Evolutionary conservation across 208 protist species (phyloP), one percentile per base, ranked within the genome.

Genomic region (Trypanosomatidae sp.): DNA sequence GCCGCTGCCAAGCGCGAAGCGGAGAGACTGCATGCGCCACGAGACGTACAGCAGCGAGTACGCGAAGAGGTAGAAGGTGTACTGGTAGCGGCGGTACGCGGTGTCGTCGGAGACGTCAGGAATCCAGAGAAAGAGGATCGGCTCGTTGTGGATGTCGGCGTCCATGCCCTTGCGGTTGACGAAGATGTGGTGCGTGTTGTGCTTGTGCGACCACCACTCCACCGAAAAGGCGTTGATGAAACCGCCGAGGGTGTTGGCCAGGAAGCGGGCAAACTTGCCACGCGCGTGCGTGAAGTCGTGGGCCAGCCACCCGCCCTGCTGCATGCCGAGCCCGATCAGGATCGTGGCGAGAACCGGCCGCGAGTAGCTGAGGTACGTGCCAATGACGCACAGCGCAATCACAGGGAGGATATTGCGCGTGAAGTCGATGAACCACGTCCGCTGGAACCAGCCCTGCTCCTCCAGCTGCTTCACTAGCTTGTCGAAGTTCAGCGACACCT

Each of bases 151-250:
- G 67, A 95, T 91, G 74, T 95, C 91, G 2, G 82, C 66, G 77
- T 95, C 91, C 71, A 87, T 66, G 64, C 76, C 55, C 80, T 91
- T 89, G 43, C 87, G 77, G 74, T 95, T 94, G 3, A 90, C 82
- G 71, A 92, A 92, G n/a, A 86, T 58, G 79, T 95, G 91, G 84
- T 95, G 91, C 17, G 68, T 81, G 76, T 93, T 90, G 84, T 94
- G 91, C 76, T 93, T 95, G 71, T 91, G 69, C 43, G 86, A 88
- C 89, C 91, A 93, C 87, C 89, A 92, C 46, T 80, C 69, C 15
- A 86, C 68, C 15, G 87, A 92, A 62, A 94, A 91, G 60, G 80
- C 87, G 69, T 89, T 91, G 53, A 91, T 81, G n/a, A 87, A 44
- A 9, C 84, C 88, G 15, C 83, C 86, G 30, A 89, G 60, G 10